These are phyloP conservation scores for Solanum hybrid DNA, from an alignment of 305 asterid species.

Conservation along the genomic window DNA sequence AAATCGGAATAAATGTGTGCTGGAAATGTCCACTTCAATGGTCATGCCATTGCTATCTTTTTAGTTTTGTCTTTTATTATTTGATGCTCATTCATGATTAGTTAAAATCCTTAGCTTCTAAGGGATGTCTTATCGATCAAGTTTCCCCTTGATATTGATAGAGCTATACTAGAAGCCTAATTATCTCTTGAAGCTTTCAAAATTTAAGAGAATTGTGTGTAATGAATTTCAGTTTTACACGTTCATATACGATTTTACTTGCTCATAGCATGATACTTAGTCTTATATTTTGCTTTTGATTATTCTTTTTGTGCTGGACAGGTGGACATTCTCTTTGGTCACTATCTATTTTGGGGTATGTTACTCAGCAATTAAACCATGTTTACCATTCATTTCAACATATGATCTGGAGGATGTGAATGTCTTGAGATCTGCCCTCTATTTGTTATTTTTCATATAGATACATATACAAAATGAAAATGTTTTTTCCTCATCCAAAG, in stretches of 20 bases:
- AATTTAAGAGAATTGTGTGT: not conserved
- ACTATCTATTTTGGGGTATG: constrained; percentile 85
- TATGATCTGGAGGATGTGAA: not conserved
- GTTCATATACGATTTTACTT: not conserved
- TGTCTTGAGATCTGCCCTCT: not conserved
- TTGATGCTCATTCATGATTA: not conserved
- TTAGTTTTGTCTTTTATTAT: not conserved
- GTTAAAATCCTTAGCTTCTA: not conserved
- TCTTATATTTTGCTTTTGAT: not conserved
- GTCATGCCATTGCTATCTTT: not conserved
- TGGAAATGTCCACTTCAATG: not conserved
- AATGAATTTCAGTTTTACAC: not conserved
- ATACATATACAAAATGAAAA: not conserved
- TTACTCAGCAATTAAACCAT: constrained; percentile 10
- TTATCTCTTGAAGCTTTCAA: not conserved
- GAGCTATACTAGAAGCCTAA: not conserved
- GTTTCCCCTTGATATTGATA: not conserved
- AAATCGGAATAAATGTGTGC: not conserved
- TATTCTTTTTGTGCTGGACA: constrained; percentile 36
- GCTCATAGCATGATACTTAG: not conserved
- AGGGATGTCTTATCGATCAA: not conserved
- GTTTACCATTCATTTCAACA: not conserved
- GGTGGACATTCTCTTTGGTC: constrained; percentile 90
- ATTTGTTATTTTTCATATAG: not conserved
- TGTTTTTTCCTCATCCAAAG: not conserved